These are phyloP conservation scores for Thelephora aurantiotincta DNA, from an alignment of 768 basidiomycete species.

Conservation along the genomic window DNA sequence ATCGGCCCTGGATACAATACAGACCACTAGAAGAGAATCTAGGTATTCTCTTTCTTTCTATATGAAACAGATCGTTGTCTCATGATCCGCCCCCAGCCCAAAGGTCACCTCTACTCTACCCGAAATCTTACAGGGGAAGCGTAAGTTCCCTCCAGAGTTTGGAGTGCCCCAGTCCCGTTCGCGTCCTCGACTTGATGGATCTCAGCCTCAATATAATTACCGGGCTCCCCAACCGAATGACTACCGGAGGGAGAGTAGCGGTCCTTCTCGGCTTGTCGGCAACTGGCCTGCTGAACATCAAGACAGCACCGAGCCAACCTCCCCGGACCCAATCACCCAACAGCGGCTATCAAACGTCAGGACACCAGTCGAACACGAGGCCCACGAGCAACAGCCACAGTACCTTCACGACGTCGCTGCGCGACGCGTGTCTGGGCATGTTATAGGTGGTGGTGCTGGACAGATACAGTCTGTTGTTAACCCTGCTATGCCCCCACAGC, in stretches of 20 bases:
- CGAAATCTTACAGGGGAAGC: background rate
- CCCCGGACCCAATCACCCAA: background rate
- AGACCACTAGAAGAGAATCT: slow-evolving; percentile 1
- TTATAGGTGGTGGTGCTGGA: background rate
- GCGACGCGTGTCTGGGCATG: too few relatives aligned
- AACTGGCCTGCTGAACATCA: background rate
- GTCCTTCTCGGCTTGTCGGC: background rate
- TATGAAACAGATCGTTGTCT: too few relatives aligned
- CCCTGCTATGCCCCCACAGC: background rate
- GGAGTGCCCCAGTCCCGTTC: background rate
- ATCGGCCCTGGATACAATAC: slow-evolving; percentile 8
- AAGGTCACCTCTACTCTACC: background rate
- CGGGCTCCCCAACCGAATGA: background rate
- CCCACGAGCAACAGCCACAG: background rate
- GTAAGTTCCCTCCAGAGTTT: background rate
- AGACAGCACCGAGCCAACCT: background rate
- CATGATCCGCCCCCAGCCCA: too few relatives aligned
- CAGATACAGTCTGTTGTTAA: background rate
- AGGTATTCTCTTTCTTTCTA: too few relatives aligned
- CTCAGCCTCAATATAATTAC: background rate
- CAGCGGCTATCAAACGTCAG: background rate
- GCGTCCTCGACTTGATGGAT: background rate
- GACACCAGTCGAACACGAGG: background rate
- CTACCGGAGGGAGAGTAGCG: background rate
- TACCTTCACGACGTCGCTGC: background rate